These are phyloP conservation scores for Myrica gale DNA, from an alignment of 306 rosid genomes.

Conservation along the genomic window DNA sequence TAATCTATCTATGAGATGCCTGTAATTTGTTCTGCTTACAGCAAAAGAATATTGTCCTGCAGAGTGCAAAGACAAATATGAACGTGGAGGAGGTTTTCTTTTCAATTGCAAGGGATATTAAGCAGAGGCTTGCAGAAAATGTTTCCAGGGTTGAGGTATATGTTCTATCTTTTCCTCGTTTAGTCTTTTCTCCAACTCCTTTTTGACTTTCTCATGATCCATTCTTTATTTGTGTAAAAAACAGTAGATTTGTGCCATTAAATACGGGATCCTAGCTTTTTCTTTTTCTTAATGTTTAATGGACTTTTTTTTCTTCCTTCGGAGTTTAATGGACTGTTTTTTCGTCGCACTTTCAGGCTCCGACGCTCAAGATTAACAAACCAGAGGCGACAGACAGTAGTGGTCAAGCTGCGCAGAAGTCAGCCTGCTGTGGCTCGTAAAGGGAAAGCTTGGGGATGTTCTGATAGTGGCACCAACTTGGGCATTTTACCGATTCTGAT, in stretches of 20 bases:
- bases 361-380: conserved; percentile 64
- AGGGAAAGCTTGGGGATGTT: conserved; percentile 29
- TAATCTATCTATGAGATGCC: conserved; percentile 3
- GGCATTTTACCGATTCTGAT: conserved; percentile 33
- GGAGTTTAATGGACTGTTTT: conserved; percentile 20
- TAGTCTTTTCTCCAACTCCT: background rate
- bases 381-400: conserved; percentile 42
- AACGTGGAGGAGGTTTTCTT: conserved; percentile 91
- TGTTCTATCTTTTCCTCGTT: background rate
- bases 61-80: conserved; percentile 92
- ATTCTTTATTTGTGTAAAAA: conserved; percentile 4
- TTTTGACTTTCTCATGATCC: conserved; percentile 18
- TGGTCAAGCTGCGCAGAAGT: conserved; percentile 55
- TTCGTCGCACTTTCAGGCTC: conserved; percentile 50
- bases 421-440: conserved; percentile 71
- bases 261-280: conserved; percentile 13
- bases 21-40: conserved; percentile 23
- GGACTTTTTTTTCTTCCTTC: conserved; percentile 4
- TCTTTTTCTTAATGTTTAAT: conserved; percentile 19
- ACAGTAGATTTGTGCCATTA: background rate
- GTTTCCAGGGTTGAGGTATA: conserved; percentile 66
- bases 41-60: conserved; percentile 28
- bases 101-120: conserved; percentile 75
- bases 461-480: conserved; percentile 22
- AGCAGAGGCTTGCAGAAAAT: conserved; percentile 78